These are phyloP conservation scores for Trichoderma asperellum DNA, from an alignment of 2,329 filamentous ascomycete species.

Conservation along the genomic window DNA sequence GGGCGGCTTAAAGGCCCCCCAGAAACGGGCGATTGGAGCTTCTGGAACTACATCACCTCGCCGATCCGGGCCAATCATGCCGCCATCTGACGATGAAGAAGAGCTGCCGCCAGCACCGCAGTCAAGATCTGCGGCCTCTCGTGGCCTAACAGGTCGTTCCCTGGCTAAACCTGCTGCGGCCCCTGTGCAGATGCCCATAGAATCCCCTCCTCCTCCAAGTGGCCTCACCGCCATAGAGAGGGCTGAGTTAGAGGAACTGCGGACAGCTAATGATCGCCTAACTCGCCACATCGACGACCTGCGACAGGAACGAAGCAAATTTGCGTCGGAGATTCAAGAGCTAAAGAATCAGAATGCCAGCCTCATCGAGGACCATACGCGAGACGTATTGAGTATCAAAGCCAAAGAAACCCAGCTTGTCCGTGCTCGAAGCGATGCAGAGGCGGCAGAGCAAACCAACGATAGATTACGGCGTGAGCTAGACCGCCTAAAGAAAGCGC, in stretches of 20 bases:
- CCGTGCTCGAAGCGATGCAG: slow-evolving; percentile 84
- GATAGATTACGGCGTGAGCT: slow-evolving; percentile 85
- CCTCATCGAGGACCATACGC: slow-evolving; percentile 94
- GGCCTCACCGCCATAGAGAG: slow-evolving; percentile 79
- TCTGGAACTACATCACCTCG: slow-evolving; percentile 59
- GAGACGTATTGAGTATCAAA: slow-evolving; percentile 94
- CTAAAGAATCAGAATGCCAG: slow-evolving; percentile 96
- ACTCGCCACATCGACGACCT: slow-evolving; percentile 77
- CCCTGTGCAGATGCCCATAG: slow-evolving; percentile 53
- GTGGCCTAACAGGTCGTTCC: slow-evolving; percentile 83
- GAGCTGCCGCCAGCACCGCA: slow-evolving; percentile 61
- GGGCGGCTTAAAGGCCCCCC: slow-evolving; percentile 62
- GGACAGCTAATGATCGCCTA: slow-evolving; percentile 79
- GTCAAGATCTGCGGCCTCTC: slow-evolving; percentile 65
- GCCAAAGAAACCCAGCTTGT: slow-evolving; percentile 98
- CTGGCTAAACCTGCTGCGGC: slow-evolving; percentile 72
- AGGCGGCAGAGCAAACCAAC: slow-evolving; percentile 83
- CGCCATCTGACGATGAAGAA: slow-evolving; percentile 64
- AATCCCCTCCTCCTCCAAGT: slow-evolving; percentile 62
- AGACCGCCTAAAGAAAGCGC: slow-evolving; percentile 88
- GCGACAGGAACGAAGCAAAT: slow-evolving; percentile 77
- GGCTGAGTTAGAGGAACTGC: slow-evolving; percentile 89
- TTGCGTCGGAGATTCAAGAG: slow-evolving; percentile 87
- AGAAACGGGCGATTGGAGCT: slow-evolving; percentile 57
- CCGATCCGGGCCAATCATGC: slow-evolving; percentile 53